Evolutionary conservation across 768 basidiomycete genomes (phyloP).

Genomic region (Boletus coccyginus): DNA sequence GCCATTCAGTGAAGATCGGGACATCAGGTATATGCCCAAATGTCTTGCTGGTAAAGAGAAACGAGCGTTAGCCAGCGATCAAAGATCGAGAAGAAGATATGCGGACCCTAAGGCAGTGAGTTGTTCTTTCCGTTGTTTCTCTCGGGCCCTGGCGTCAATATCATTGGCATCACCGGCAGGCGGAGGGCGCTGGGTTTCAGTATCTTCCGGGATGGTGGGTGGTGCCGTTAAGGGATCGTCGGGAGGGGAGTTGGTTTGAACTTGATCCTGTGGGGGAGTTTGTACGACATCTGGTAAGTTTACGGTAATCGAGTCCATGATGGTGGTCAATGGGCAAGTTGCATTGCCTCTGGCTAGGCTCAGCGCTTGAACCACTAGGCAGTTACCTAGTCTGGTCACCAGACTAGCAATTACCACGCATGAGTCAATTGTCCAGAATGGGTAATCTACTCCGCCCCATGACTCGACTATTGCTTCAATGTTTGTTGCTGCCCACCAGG

Average conservation of each 20-base stretch:
- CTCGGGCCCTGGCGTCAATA: not conserved
- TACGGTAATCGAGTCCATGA: slow-evolving; percentile 1
- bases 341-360: not conserved
- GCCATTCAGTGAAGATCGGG: slow-evolving; percentile 21
- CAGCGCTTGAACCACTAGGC: not conserved
- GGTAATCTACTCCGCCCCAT: not conserved
- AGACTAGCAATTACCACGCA: no score
- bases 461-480: no score
- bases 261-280: not conserved
- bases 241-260: not conserved
- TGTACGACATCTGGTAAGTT: not conserved
- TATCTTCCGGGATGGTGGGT: not conserved
- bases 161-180: not conserved
- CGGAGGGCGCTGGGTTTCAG: not conserved
- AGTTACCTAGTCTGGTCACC: no score
- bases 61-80: not conserved
- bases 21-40: slow-evolving; percentile 27
- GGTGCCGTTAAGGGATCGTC: not conserved
- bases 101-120: not conserved
- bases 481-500: not conserved
- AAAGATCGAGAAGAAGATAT: not conserved
- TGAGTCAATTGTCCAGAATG: not conserved
- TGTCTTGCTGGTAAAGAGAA: slow-evolving; percentile 8
- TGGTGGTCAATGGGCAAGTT: slow-evolving; percentile 15
- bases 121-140: not conserved